Base-by-base conservation (phyloP, 2,329 filamentous ascomycete species). In the Penicillium sp. region DNA sequence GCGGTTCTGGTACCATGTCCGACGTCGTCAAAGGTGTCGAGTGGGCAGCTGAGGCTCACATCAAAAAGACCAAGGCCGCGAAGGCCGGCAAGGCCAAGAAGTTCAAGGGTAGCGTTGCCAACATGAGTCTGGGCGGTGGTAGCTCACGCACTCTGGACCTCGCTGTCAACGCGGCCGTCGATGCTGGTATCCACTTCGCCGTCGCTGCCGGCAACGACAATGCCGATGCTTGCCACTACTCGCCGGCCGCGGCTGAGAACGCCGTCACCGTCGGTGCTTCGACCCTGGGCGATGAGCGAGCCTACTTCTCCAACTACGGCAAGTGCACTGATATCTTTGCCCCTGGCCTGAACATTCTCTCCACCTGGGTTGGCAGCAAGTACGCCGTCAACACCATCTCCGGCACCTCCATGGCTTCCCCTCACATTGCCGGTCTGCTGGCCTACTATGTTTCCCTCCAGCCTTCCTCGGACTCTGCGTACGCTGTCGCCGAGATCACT, bases 291-390 rank as follows among this genome's bases (percentile, higher is more conserved):
- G 93, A 98, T 66, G 87, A 88, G 78, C 91, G 93, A 73, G 93
- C 93, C 53, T 98, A 97, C 81, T 98, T 98, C 83, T 98, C 94
- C 81, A 98, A 98, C 86, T 97, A 84, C 71, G 93, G 93, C 70
- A 93, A 91, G 79, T 98, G 93, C 81, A 95, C 91, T 68, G 93
- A 98, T 73, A 95, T 98, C 78, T 98, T 98, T 63, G 93, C 90
- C 50, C 93, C 93, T 47, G 93, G 93, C 64, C 79, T 96, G 62
- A 95, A 89, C 83, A 95, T 98, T 61, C 81, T 87, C 60, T 98
- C 93, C 53, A 97, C 93, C 68, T 98, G 93, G 93, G 95, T 94
- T 60, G 93, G 94, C 67, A 91, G 85, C 81, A 86, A 93, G 72
- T 84, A 91, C 62, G 91, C 93, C 62, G 81, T 88, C 76, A 98